Evolutionary conservation across 139 green algal species (phyloP), one percentile per base, ranked within the genome.

Genomic region (Spirogloea muscicola): DNA sequence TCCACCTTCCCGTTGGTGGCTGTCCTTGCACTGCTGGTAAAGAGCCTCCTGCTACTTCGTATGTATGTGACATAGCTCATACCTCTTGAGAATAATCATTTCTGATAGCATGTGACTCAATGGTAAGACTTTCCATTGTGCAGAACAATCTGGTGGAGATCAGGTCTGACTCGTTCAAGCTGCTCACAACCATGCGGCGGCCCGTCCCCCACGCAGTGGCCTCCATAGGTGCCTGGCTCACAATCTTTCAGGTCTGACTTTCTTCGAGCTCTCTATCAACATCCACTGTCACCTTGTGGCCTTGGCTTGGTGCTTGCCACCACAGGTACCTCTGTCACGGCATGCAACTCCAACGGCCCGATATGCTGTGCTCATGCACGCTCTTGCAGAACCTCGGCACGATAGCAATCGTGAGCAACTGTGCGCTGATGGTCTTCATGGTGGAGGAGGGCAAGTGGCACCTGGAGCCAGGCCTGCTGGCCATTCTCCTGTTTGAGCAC

Each of bases 71-170:
- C n/a, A n/a, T n/a, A n/a, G n/a, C n/a, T n/a, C n/a, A n/a, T n/a
- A n/a, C n/a, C n/a, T n/a, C n/a, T n/a, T n/a, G n/a, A n/a, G n/a
- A n/a, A n/a, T n/a, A n/a, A n/a, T n/a, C n/a, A n/a, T n/a, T n/a
- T n/a, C n/a, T n/a, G n/a, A n/a, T n/a, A n/a, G n/a, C n/a, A n/a
- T n/a, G n/a, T n/a, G n/a, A n/a, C n/a, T n/a, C n/a, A n/a, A n/a
- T n/a, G n/a, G n/a, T n/a, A n/a, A n/a, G n/a, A n/a, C n/a, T n/a
- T n/a, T n/a, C n/a, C n/a, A n/a, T n/a, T n/a, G n/a, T 74, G 64
- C 64, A 74, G 64, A 77, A 78, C 42, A 82, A 83, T 55, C 4
- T 83, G 10, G 48, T 84, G 31, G 75, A 83, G 43, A 68, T 83
- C 40, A 27, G 59, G 16, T 67, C 39, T 27, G 75, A 83, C 51